A percentile compares a stretch with the other conserved stretches of the same genome.
These are phyloP conservation scores for Candida tetrigidarum DNA, from an alignment of 1,139 yeast species.

Conservation along the genomic window DNA sequence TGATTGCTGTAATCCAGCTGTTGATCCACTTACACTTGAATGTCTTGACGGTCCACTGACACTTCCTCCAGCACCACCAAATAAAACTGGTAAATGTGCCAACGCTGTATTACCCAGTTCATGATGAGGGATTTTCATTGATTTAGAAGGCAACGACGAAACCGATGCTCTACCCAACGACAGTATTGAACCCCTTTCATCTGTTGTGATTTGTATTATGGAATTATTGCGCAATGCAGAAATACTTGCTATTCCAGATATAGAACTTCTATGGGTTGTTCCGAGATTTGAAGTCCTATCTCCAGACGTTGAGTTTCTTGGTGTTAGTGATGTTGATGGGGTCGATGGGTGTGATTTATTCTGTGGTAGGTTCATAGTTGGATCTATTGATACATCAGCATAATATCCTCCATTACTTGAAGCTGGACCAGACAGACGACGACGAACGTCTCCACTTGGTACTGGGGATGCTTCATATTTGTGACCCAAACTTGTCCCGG, in stretches of 20 bases:
- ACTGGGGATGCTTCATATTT: slow-evolving; percentile 18
- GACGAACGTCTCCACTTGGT: slow-evolving; percentile 40
- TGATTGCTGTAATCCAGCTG: slow-evolving; percentile 32
- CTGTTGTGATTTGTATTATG: slow-evolving; percentile 47
- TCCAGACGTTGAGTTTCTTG: slow-evolving; percentile 38
- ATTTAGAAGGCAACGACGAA: slow-evolving; percentile 49
- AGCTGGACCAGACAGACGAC: slow-evolving; percentile 31
- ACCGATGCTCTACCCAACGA: slow-evolving; percentile 43
- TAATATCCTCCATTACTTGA: slow-evolving; percentile 48
- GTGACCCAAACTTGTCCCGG: slow-evolving; percentile 13
- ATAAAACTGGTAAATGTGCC: slow-evolving; percentile 50
- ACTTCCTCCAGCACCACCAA: slow-evolving; percentile 44
- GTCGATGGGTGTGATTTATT: slow-evolving; percentile 46
- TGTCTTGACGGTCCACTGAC: slow-evolving; percentile 47
- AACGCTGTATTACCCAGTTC: slow-evolving; percentile 43
- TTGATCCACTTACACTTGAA: slow-evolving; percentile 44
- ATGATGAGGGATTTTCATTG: slow-evolving; percentile 55
- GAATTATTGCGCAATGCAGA: slow-evolving; percentile 39
- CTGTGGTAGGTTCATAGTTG: slow-evolving; percentile 53
- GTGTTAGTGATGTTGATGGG: slow-evolving; percentile 36
- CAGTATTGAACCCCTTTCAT: slow-evolving; percentile 42
- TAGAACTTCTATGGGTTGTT: slow-evolving; percentile 6
- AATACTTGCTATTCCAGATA: slow-evolving; percentile 10
- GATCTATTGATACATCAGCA: slow-evolving; percentile 50
- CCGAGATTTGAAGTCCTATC: slow-evolving; percentile 10